Evolutionary conservation across 352 stramenopile genomes (phyloP), one percentile per base, ranked within the genome.

Genomic region (Thalassiosira hispida): DNA sequence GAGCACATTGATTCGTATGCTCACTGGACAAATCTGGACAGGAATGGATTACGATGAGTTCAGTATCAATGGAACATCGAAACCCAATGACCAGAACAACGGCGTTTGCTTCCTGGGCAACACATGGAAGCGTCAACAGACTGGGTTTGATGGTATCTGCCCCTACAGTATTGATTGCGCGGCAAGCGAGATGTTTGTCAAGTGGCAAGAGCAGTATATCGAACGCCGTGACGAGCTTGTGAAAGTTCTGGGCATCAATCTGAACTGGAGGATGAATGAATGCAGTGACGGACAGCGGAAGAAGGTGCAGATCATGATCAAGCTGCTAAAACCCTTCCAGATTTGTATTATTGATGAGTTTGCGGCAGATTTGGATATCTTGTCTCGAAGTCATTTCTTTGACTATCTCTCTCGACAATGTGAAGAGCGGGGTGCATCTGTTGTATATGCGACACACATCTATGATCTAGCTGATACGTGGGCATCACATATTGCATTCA

Each of bases 341-440:
- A 92, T 99, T 61, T 95, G 99, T 35, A 83, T 99, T 2, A 87
- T 99, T n/a, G 97, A 99, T 75, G 97, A 99, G 92, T 94, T 99
- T 56, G 97, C 98, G 6, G 97, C 96, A 0, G 97, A 96, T 84
- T 89, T 99, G 33, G 97, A 99, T 88, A 96, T 98, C 57, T 96
- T 98, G 65, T 96, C 96, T 16, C 91, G 96, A 29, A 93, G 97
- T 57, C 97, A 98, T 82, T 90, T 98, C 35, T 83, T 99, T 5
- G 69, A 88, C 46, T 98, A 98, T 80, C 81, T 99, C 6, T 96
- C 97, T 44, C 75, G 79, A n/a, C 94, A 97, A 78, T 92, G 79
- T 29, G 86, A 94, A 18, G 77, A 90, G 65, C 78, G 90, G 14
- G 86, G 86, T n/a, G 86, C 88, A 7, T 95, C 92, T 4, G 92